phyloP scores from a whole-genome alignment of 1,139 yeast species.

The Suhomyces maxii region DNA sequence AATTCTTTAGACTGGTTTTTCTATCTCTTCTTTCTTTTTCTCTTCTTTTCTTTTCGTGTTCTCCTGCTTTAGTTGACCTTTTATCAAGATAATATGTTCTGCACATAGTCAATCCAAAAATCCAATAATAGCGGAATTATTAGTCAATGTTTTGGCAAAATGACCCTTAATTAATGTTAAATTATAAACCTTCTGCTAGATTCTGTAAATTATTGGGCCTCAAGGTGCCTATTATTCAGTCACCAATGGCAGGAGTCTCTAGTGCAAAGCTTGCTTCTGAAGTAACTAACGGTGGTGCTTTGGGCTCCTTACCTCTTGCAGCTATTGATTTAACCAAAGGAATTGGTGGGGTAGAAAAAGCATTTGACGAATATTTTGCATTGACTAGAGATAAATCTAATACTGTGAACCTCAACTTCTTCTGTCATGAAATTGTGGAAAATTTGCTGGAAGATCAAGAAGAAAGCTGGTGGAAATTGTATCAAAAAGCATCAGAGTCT shows the following conservation, averaged over 20 bases:
- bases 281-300: conserved; percentile 39
- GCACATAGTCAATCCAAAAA: neutral
- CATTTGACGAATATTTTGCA: conserved; percentile 17
- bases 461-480: conserved; percentile 27
- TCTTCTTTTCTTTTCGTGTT: neutral
- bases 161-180: conserved; percentile 1
- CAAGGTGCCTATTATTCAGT: conserved; percentile 43
- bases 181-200: neutral
- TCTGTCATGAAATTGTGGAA: conserved; percentile 36
- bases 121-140: neutral
- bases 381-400: conserved; percentile 10
- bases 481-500: conserved; percentile 4
- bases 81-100: neutral
- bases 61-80: neutral
- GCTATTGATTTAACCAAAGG: conserved; percentile 25
- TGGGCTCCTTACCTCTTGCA: conserved; percentile 50
- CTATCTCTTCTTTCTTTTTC: neutral
- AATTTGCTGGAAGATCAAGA: conserved; percentile 19
- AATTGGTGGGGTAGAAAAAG: conserved; percentile 11
- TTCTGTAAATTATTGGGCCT: conserved; percentile 18
- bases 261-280: conserved; percentile 42
- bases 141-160: neutral
- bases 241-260: conserved; percentile 57
- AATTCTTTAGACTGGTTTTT: too few species aligned
- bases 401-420: conserved; percentile 47